Evolutionary conservation across 208 protist species (phyloP).

Genomic region (Trypanosoma brucei): DNA sequence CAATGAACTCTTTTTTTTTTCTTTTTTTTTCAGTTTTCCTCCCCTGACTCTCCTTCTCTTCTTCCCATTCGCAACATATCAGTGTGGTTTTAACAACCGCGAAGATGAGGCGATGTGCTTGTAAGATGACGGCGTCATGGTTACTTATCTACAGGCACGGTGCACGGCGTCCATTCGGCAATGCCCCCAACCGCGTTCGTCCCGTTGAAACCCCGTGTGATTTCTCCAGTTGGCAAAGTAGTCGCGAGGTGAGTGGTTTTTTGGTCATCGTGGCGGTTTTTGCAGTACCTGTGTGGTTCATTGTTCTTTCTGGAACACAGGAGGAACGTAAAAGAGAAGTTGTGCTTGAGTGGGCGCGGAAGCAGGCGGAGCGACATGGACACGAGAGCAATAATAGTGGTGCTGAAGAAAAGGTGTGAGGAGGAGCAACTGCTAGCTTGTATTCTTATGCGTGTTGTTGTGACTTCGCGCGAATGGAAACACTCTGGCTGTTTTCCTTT

Average conservation of each 20-base stretch:
- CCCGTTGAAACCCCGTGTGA: conserved; percentile 39
- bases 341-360: conserved; percentile 29
- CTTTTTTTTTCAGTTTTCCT: too few relatives aligned
- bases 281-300: conserved; percentile 45
- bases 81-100: too few relatives aligned
- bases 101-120: neutral
- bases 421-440: too few relatives aligned
- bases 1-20: too few relatives aligned
- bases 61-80: too few relatives aligned
- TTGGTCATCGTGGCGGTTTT: conserved; percentile 53
- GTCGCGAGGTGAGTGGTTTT: conserved; percentile 44
- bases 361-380: conserved; percentile 12
- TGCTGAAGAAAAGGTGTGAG: neutral
- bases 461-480: too few relatives aligned
- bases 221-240: conserved; percentile 35
- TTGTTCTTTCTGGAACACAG: conserved; percentile 34
- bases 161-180: conserved; percentile 32
- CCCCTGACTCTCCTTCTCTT: too few relatives aligned
- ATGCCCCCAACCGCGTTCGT: conserved; percentile 45
- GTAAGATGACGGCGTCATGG: neutral
- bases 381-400: neutral
- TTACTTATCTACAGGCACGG: neutral
- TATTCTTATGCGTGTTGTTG: too few relatives aligned
- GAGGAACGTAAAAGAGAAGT: conserved; percentile 30
- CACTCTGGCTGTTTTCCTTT: too few relatives aligned